phyloP scores from a whole-genome alignment of 1,284 basidiomycete genomes.

The Boletellus deceptivus region DNA sequence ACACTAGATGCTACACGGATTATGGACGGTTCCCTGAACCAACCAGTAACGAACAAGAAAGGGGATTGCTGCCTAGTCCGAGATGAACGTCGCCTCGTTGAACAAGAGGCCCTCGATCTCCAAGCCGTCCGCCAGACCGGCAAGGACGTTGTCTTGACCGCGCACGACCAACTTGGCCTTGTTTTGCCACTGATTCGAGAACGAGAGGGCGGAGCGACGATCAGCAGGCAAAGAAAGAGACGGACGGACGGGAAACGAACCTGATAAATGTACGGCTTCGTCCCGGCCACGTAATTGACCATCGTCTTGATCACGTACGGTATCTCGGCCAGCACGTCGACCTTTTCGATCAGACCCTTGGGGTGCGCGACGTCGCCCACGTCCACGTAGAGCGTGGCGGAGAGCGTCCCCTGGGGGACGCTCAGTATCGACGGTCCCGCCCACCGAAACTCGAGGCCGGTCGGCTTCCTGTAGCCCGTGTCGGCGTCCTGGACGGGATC shows the following conservation, averaged over 20 bases:
- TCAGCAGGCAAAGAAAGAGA: conserved; percentile 1
- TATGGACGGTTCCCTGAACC: too few relatives aligned
- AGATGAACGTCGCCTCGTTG: conserved; percentile 92
- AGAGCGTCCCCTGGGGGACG: conserved; percentile 53
- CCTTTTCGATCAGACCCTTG: conserved; percentile 91
- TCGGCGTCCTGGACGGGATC: conserved; percentile 62
- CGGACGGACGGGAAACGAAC: conserved; percentile 34
- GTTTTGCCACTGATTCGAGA: conserved; percentile 82
- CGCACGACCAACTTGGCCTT: conserved; percentile 66
- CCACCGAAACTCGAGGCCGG: conserved; percentile 77
- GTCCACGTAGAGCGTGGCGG: conserved; percentile 54
- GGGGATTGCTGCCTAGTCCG: conserved; percentile 34
- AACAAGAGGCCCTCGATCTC: conserved; percentile 76
- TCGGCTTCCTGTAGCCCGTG: conserved; percentile 83
- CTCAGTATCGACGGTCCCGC: conserved; percentile 61
- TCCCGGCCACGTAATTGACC: conserved; percentile 87
- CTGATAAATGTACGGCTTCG: conserved; percentile 93
- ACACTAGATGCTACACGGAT: too few relatives aligned
- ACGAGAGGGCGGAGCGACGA: neutral
- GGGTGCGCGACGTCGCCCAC: conserved; percentile 53
- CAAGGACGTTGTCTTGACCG: conserved; percentile 54
- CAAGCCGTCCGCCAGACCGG: conserved; percentile 43
- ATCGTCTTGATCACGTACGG: conserved; percentile 88
- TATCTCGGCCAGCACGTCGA: conserved; percentile 95
- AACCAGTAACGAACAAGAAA: too few relatives aligned